Base-by-base conservation (phyloP, 106 monocot genomes). In the Phalaenopsis aphrodite region DNA sequence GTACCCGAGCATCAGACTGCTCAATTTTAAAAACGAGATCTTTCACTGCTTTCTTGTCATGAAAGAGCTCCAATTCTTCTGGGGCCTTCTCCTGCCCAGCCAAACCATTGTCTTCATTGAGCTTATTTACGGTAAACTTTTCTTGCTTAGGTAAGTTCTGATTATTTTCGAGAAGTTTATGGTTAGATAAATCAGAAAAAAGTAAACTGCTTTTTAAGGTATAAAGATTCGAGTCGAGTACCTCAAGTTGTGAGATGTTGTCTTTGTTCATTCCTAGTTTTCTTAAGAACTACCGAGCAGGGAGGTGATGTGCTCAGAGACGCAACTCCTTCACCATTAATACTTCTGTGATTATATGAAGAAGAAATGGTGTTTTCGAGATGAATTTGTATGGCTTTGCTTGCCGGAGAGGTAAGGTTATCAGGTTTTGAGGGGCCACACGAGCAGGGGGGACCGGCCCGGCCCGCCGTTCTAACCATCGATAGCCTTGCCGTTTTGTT, bases 21-120 rank as follows among this genome's bases (percentile, higher is more conserved):
- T 87, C 84, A 21, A 89, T 85, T 56, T 75, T 38, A 6, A 78
- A 64, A 45, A 49, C 73, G 9, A 93, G 57, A 45, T 83, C 88
- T 49, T 78, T 85, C 37, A 77, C 86, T 36, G 38, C 46, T n/a
- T 41, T 67, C 37, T 76, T 86, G 1, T 84, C 84, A 42, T 76
- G 79, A 8, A 45, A 55, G 41, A 92, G 80, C 42, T 95, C 85
- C 2, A 79, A 52, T 12, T 52, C 24, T 56, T 87, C 85, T 1
- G 83, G 64, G 24, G 64, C n/a, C 24, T 65, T 23, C 64, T 24
- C 64, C 64, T 64, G 24, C n/a, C 24, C 24, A 23, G n/a, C 64
- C 7, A 24, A 65, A 14, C 24, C 9, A 23, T 65, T 30, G 1
- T 1, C 64, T 6, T 65, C 23, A 23, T 65, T 23, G 21, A 65